Evolutionary conservation across 2,329 filamentous ascomycete genomes (phyloP).

Genomic region (Beauveria sp.): DNA sequence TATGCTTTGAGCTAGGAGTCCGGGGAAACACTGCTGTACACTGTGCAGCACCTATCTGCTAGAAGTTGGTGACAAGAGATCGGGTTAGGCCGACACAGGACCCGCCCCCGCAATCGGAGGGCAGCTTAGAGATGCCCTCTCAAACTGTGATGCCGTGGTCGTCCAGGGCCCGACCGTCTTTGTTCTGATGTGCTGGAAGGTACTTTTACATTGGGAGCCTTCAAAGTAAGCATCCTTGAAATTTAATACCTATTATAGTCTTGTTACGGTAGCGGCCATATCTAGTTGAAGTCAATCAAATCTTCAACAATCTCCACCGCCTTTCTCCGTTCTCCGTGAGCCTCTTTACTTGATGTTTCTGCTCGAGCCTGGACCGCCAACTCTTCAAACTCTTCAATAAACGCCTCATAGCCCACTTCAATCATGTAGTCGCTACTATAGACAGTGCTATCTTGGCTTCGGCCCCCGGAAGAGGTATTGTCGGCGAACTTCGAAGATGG

Average conservation of each 20-base stretch:
- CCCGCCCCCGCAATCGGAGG: slow-evolving; percentile 5
- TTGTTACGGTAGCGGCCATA: no score
- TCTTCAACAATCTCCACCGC: no score
- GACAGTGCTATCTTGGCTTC: slow-evolving; percentile 22
- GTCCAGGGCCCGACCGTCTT: not conserved
- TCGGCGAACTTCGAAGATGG: slow-evolving; percentile 9
- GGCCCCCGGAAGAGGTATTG: not conserved
- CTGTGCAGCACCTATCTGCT: not conserved
- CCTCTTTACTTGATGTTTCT: slow-evolving; percentile 33
- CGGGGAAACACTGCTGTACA: no score
- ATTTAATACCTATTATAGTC: no score
- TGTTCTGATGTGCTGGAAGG: not conserved
- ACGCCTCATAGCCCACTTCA: not conserved
- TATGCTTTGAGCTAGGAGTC: not conserved
- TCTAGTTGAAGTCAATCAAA: no score
- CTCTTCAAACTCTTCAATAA: not conserved
- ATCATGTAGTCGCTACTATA: not conserved
- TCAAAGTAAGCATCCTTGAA: no score
- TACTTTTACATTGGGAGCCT: no score
- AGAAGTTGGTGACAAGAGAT: not conserved
- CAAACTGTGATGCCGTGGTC: not conserved
- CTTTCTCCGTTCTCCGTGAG: no score
- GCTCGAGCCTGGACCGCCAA: slow-evolving; percentile 32
- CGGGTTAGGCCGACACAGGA: not conserved
- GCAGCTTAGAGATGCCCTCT: not conserved